Conservation (phyloP, 2,329 filamentous ascomycete species). For the Epicoccum sorghinum region DNA sequence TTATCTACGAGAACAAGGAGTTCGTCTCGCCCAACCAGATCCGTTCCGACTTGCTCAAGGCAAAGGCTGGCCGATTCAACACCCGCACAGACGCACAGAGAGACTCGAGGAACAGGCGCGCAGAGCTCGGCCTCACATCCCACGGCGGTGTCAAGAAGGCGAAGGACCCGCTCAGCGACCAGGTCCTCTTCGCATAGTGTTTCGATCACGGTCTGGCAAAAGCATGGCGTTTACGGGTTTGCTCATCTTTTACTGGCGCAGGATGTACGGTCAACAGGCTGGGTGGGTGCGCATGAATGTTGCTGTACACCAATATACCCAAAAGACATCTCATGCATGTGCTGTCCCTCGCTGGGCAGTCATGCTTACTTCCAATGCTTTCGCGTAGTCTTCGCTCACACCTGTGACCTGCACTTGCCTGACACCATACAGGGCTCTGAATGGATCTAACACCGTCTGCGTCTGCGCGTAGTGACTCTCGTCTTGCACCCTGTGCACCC, state of each 20-base stretch:
- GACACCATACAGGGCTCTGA: conserved; percentile 46
- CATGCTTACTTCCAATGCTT: conserved; percentile 44
- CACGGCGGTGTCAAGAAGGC: conserved; percentile 67
- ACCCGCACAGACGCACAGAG: conserved; percentile 74
- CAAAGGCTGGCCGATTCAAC: conserved; percentile 80
- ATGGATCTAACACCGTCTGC: conserved; percentile 52
- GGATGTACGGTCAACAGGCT: conserved; percentile 7
- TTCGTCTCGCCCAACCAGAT: conserved; percentile 97
- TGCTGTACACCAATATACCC: conserved; percentile 30
- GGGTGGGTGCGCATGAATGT: conserved; percentile 4
- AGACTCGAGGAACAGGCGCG: conserved; percentile 75
- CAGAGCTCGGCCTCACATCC: conserved; percentile 75
- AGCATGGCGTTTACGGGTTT: conserved; percentile 27
- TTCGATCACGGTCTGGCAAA: conserved; percentile 16
- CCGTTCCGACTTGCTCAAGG: conserved; percentile 76
- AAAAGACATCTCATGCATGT: conserved; percentile 25
- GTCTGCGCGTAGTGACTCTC: conserved; percentile 44
- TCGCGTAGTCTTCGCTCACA: conserved; percentile 48
- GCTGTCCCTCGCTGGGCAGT: conserved; percentile 24
- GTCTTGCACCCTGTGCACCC: conserved; percentile 43
- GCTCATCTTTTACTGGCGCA: conserved; percentile 17
- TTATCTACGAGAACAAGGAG: conserved; percentile 98
- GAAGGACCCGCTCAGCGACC: conserved; percentile 75
- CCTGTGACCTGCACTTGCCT: conserved; percentile 47
- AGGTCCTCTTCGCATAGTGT: conserved; percentile 73